These are phyloP conservation scores for Diatrype stigma DNA, from an alignment of 2,329 filamentous ascomycete genomes.

Conservation along the genomic window DNA sequence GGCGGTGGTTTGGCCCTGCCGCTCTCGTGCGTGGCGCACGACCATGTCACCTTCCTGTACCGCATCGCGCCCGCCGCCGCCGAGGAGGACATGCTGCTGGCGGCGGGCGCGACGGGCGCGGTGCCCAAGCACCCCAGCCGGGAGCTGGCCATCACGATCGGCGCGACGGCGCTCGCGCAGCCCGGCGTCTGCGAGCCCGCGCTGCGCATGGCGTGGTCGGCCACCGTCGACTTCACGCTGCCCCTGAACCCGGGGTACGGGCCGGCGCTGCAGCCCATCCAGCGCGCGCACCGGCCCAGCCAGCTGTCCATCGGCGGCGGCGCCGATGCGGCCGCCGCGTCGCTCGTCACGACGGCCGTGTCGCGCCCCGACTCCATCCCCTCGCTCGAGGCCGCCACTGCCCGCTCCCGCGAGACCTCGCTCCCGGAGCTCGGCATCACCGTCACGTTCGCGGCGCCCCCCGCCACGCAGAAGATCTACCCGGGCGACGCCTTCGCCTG, in stretches of 20 bases:
- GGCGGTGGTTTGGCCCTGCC: slow-evolving; percentile 49
- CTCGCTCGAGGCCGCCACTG: slow-evolving; percentile 50
- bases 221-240: slow-evolving; percentile 64
- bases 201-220: slow-evolving; percentile 64
- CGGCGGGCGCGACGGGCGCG: no score
- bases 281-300: slow-evolving; percentile 57
- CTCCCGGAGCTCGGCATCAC: slow-evolving; percentile 65
- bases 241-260: slow-evolving; percentile 62
- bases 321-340: slow-evolving; percentile 46
- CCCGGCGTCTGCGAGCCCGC: slow-evolving; percentile 56
- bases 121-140: slow-evolving; percentile 43
- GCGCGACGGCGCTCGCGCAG: slow-evolving; percentile 52
- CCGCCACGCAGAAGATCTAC: slow-evolving; percentile 41
- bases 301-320: slow-evolving; percentile 60
- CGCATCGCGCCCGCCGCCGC: slow-evolving; percentile 47
- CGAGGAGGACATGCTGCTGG: slow-evolving; percentile 36
- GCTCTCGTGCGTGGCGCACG: slow-evolving; percentile 62
- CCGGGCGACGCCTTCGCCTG: slow-evolving; percentile 67
- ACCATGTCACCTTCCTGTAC: slow-evolving; percentile 74
- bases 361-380: slow-evolving; percentile 58
- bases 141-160: slow-evolving; percentile 57
- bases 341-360: slow-evolving; percentile 54
- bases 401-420: slow-evolving; percentile 37
- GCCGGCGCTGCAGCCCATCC: slow-evolving; percentile 52
- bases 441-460: slow-evolving; percentile 66